phyloP scores from a whole-genome alignment of 768 basidiomycete species.

The Tulasnella sp. region DNA sequence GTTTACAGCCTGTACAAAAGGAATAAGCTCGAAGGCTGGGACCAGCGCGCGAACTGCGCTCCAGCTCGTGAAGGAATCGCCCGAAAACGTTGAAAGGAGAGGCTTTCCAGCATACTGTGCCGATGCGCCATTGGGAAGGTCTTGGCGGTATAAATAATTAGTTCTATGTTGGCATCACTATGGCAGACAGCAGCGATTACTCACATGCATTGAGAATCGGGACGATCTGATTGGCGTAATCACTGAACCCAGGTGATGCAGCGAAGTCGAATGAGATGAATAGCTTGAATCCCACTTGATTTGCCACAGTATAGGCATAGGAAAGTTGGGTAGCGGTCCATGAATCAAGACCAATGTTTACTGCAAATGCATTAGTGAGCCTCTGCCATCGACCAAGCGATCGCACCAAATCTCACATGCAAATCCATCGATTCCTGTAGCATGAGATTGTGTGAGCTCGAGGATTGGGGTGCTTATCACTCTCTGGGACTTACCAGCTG shows the following conservation, averaged over 20 bases:
- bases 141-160: conserved; percentile 7
- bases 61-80: conserved; percentile 27
- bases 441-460: not conserved
- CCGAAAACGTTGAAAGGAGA: conserved; percentile 28
- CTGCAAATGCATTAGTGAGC: too few species aligned
- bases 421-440: too few species aligned
- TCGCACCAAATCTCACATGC: too few species aligned
- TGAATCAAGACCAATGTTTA: conserved; percentile 27
- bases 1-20: conserved; percentile 23
- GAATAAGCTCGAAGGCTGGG: conserved; percentile 24
- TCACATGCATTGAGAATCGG: conserved; percentile 19
- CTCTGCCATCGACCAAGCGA: too few species aligned
- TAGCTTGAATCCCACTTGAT: conserved; percentile 21
- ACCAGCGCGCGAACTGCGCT: conserved; percentile 19
- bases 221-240: conserved; percentile 20
- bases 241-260: too few species aligned
- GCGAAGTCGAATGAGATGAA: conserved; percentile 31
- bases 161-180: too few species aligned
- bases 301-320: conserved; percentile 25
- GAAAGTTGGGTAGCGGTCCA: conserved; percentile 26
- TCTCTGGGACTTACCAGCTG: too few species aligned
- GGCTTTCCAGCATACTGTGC: conserved; percentile 25
- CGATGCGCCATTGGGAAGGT: conserved; percentile 21
- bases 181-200: not conserved
- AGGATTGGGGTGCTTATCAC: too few species aligned